Evolutionary conservation across 2,329 filamentous ascomycete species (phyloP), one percentile per base, ranked within the genome.

Genomic region (Cyphellophora europaea): DNA sequence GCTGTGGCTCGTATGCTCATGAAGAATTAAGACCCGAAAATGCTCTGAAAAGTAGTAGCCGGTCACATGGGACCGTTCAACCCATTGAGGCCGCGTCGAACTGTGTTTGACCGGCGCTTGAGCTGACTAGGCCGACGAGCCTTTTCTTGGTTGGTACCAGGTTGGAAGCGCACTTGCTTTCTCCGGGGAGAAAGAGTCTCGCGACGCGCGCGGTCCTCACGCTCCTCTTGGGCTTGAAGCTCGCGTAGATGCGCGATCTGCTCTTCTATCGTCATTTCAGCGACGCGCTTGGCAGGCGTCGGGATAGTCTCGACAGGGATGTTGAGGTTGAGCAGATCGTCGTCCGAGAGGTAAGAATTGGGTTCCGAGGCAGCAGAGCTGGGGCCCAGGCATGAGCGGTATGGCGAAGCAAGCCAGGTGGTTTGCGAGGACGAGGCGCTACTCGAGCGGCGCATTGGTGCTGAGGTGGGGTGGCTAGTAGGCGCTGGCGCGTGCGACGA

Each of bases 301-400:
- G 44, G 44, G 19, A 47, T 47, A 19, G 41, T 40, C 41, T 49
- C 44, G 11, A 48, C 30, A 2, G 47, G 45, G 13, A 47, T 37
- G 15, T 32, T 30, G 16, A 47, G 37, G 11, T 35, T 25, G 13
- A 49, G 40, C 12, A 49, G 41, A 32, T 49, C 47, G 25, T 49
- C 47, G 25, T 49, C 47, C n/a, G 47, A 48, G 15, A 49, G 40
- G 32, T 48, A 49, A 18, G 45, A 48, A 40, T 33, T 46, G 16
- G 44, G 30, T 32, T 45, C 44, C 6, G 37, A 13, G 25, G 43
- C 39, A 28, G 41, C 44, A 11, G 46, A 43, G 25, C 41, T 44
- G n/a, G n/a, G n/a, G n/a, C n/a, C n/a, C 38, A 47, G 43, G 37
- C 47, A 49, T 25, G 47, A 49, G 21, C 44, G 33, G 37, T 49